Conservation (phyloP, 108 stramenopile genomes). For the Cyclostephanos invisitatus region DNA sequence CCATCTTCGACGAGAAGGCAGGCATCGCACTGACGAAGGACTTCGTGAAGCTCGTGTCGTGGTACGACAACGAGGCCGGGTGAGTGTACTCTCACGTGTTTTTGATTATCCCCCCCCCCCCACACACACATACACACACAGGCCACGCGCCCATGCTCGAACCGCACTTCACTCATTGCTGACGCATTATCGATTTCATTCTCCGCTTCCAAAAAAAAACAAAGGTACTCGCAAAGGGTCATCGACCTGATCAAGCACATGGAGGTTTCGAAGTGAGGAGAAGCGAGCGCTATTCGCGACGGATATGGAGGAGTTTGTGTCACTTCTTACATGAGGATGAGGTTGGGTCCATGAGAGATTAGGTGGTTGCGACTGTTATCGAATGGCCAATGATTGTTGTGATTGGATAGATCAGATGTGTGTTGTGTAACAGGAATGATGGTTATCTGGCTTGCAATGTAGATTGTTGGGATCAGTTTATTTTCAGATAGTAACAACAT, state of each 20-base stretch:
- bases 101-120: slow-evolving; percentile 68
- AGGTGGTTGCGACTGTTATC: no score
- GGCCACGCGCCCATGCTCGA: no score
- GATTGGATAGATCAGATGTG: no score
- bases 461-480: no score
- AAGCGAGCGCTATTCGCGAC: background rate
- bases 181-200: slow-evolving; percentile 99
- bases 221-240: slow-evolving; percentile 93
- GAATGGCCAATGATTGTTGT: no score
- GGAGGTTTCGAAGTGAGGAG: slow-evolving; percentile 72
- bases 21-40: slow-evolving; percentile 96
- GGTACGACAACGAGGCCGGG: slow-evolving; percentile 99
- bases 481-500: no score
- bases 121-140: no score
- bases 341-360: no score
- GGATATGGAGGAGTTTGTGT: background rate
- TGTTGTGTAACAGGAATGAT: no score
- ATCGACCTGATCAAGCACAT: slow-evolving; percentile 96
- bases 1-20: slow-evolving; percentile 97
- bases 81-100: slow-evolving; percentile 25
- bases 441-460: no score
- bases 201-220: slow-evolving; percentile 99
- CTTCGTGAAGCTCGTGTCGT: slow-evolving; percentile 99
- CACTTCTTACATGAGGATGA: background rate
- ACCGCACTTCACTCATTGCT: slow-evolving; percentile 96